Conservation (phyloP, 2,329 filamentous ascomycete genomes). For the Dothideomycetes sp. region DNA sequence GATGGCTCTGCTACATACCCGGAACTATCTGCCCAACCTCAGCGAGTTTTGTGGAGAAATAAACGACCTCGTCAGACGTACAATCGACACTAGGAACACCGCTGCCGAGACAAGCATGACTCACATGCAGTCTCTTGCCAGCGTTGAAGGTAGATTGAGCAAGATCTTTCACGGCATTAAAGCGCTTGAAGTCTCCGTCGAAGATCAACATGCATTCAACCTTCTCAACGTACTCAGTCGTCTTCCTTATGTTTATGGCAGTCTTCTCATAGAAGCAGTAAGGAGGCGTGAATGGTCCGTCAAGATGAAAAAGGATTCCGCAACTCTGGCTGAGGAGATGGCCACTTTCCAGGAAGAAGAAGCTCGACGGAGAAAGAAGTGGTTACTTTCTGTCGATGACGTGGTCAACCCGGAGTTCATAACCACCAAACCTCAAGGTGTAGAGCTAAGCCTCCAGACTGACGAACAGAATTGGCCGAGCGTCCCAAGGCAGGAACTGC, state of each 20-base stretch:
- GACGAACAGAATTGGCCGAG: constrained; percentile 73
- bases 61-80: constrained; percentile 40
- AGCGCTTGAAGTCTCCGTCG: constrained; percentile 58
- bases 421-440: constrained; percentile 59
- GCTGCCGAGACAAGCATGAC: constrained; percentile 54
- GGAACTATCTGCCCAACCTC: constrained; percentile 51
- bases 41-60: constrained; percentile 46
- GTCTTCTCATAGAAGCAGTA: constrained; percentile 75
- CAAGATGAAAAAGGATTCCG: constrained; percentile 79
- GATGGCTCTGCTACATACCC: constrained; percentile 52
- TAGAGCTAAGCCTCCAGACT: constrained; percentile 77
- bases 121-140: constrained; percentile 74
- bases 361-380: constrained; percentile 74
- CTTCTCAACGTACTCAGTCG: constrained; percentile 69
- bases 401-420: constrained; percentile 55
- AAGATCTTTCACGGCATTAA: constrained; percentile 63
- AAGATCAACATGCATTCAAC: constrained; percentile 71
- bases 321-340: constrained; percentile 84
- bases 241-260: constrained; percentile 81
- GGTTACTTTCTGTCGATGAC: constrained; percentile 75
- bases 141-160: constrained; percentile 65
- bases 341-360: constrained; percentile 88
- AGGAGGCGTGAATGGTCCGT: constrained; percentile 83
- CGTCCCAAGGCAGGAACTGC: constrained; percentile 64
- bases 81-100: constrained; percentile 53